A percentile compares a stretch with the other conserved stretches of the same genome.
phyloP scores from a whole-genome alignment of 2,329 filamentous ascomycete species.

The Colletotrichum spaethianum region DNA sequence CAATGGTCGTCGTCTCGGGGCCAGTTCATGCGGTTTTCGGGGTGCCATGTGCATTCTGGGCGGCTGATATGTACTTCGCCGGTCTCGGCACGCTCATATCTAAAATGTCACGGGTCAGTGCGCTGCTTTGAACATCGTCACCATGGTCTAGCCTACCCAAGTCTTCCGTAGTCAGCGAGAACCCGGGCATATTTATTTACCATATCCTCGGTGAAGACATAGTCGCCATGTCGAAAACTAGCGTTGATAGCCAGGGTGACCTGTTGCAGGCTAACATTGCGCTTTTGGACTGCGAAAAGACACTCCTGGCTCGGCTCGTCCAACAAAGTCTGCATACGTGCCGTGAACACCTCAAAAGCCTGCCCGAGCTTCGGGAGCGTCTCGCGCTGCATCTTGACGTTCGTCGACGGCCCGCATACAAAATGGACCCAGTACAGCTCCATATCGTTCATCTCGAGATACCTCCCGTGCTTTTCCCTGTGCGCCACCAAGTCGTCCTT shows the following conservation, averaged over 20 bases:
- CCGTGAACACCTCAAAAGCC: conserved; percentile 50
- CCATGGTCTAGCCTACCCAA: conserved; percentile 41
- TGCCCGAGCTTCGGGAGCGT: conserved; percentile 27
- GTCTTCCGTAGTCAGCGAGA: conserved; percentile 46
- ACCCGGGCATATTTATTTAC: conserved; percentile 48
- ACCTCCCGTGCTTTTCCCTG: not conserved
- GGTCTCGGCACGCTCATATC: conserved; percentile 12
- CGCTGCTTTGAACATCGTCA: no score
- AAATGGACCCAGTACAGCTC: conserved; percentile 37
- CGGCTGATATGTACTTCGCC: conserved; percentile 47
- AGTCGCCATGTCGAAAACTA: conserved; percentile 15
- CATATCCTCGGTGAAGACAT: conserved; percentile 34
- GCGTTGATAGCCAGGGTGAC: conserved; percentile 19
- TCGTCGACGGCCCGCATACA: conserved; percentile 41
- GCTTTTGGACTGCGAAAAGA: conserved; percentile 44
- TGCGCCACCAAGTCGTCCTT: conserved; percentile 24
- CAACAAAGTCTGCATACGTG: conserved; percentile 50
- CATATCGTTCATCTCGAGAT: conserved; percentile 6
- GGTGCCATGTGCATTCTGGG: conserved; percentile 47
- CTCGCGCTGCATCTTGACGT: conserved; percentile 43
- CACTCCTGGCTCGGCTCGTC: conserved; percentile 45
- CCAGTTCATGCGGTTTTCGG: conserved; percentile 51
- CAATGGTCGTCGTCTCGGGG: conserved; percentile 40
- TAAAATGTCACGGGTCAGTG: not conserved
- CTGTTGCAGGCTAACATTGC: not conserved